These are phyloP conservation scores for Fusarium hainanense DNA, from an alignment of 2,329 filamentous ascomycete genomes.

Conservation along the genomic window DNA sequence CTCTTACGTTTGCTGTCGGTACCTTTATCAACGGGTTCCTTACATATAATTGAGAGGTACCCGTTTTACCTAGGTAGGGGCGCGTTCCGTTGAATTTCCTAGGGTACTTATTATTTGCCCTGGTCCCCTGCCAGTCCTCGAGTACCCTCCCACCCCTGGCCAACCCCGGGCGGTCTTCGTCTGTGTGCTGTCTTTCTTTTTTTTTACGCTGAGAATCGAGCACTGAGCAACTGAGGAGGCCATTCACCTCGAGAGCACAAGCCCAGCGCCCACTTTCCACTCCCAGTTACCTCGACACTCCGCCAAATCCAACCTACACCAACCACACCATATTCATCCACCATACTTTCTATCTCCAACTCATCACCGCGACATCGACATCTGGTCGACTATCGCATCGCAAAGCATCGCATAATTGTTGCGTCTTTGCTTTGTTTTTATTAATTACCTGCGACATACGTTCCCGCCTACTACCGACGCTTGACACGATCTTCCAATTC, in stretches of 20 bases:
- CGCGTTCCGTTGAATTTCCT: slow-evolving; percentile 22
- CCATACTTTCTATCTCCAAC: slow-evolving; percentile 35
- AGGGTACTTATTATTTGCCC: slow-evolving; percentile 23
- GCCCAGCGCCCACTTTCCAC: slow-evolving; percentile 42
- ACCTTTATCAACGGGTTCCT: slow-evolving; percentile 23
- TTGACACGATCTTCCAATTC: slow-evolving; percentile 39
- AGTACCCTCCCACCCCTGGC: slow-evolving; percentile 39
- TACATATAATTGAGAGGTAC: slow-evolving; percentile 34
- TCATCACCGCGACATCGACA: slow-evolving; percentile 42
- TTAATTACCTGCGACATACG: slow-evolving; percentile 18
- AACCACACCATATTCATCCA: slow-evolving; percentile 41
- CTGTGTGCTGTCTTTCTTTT: slow-evolving; percentile 25
- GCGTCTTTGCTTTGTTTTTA: slow-evolving; percentile 18
- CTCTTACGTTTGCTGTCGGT: slow-evolving; percentile 32
- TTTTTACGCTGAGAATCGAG: slow-evolving; percentile 28
- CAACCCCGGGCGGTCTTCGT: slow-evolving; percentile 27
- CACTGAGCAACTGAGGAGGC: slow-evolving; percentile 23
- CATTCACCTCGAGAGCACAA: slow-evolving; percentile 40
- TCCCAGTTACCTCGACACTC: slow-evolving; percentile 43
- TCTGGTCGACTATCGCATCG: slow-evolving; percentile 39
- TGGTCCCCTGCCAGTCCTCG: slow-evolving; percentile 3
- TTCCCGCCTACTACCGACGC: slow-evolving; percentile 34
- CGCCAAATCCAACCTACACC: slow-evolving; percentile 43
- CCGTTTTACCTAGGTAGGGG: slow-evolving; percentile 12
- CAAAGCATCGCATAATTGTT: slow-evolving; percentile 17